Evolutionary conservation across 129 eudicot genomes (phyloP).

Genomic region (Chrysanthemum makinoi): DNA sequence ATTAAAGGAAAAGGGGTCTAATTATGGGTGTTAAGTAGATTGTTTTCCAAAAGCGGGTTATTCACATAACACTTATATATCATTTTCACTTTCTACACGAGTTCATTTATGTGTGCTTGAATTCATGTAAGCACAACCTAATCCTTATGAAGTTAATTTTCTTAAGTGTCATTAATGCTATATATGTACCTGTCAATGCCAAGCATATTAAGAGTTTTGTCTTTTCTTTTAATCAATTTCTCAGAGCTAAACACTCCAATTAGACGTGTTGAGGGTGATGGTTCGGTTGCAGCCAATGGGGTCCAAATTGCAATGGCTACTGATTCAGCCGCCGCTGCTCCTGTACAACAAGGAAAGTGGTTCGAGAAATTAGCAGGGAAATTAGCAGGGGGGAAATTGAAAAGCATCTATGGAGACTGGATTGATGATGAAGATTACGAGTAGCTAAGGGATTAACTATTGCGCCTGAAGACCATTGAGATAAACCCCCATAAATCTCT

Average conservation of each 20-base stretch:
- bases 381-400: slow-evolving; percentile 44
- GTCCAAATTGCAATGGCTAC: slow-evolving; percentile 16
- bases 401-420: slow-evolving; percentile 80
- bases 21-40: not conserved
- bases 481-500: not conserved
- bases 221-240: not conserved
- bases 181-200: not conserved
- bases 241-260: slow-evolving; percentile 47
- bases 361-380: slow-evolving; percentile 41
- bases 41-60: not conserved
- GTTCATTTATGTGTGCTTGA: not conserved
- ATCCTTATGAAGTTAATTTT: no score
- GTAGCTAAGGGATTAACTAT: not conserved
- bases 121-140: not conserved
- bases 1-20: not conserved
- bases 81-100: not conserved
- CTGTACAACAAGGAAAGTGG: slow-evolving; percentile 27
- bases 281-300: slow-evolving; percentile 28
- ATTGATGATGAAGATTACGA: slow-evolving; percentile 51
- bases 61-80: not conserved
- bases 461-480: not conserved
- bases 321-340: slow-evolving; percentile 26
- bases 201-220: not conserved
- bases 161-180: not conserved
- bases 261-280: slow-evolving; percentile 40